Conservation (phyloP, 768 basidiomycete genomes). For the Russula vinacea region DNA sequence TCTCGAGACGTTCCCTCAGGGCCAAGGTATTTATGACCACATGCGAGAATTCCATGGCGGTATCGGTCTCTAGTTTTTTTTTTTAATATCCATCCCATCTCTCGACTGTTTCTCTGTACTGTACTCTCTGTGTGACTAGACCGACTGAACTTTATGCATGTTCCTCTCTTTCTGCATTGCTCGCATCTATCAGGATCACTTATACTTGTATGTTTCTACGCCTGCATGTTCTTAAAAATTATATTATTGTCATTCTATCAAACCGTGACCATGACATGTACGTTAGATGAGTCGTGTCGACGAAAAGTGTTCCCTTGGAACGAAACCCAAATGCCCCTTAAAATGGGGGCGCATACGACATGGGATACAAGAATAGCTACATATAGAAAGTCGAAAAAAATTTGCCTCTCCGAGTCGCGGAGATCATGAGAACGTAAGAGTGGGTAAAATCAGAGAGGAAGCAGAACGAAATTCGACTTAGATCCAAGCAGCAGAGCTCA, state of each 20-base stretch:
- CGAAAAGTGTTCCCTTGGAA: constrained; percentile 19
- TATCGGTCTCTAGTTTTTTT: constrained; percentile 24
- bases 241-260: constrained; percentile 24
- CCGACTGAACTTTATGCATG: background rate
- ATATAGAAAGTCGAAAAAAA: background rate
- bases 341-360: constrained; percentile 15
- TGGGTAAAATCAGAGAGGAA: background rate
- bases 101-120: background rate
- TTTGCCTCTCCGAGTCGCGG: background rate
- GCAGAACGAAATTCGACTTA: constrained; percentile 14
- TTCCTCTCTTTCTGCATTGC: background rate
- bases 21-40: constrained; percentile 73
- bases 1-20: constrained; percentile 61
- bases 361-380: constrained; percentile 13
- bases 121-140: background rate
- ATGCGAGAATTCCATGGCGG: constrained; percentile 68
- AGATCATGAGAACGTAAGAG: constrained; percentile 2
- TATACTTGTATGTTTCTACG: background rate
- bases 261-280: constrained; percentile 18
- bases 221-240: constrained; percentile 15
- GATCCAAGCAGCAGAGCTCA: constrained; percentile 9
- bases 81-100: background rate
- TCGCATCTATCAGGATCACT: constrained; percentile 3
- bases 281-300: constrained; percentile 23
- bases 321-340: constrained; percentile 19